Percentiles rank a stretch among this genome's conserved stretches.
Evolutionary conservation across 306 rosid species (phyloP).

Genomic region (Vigna mungo): DNA sequence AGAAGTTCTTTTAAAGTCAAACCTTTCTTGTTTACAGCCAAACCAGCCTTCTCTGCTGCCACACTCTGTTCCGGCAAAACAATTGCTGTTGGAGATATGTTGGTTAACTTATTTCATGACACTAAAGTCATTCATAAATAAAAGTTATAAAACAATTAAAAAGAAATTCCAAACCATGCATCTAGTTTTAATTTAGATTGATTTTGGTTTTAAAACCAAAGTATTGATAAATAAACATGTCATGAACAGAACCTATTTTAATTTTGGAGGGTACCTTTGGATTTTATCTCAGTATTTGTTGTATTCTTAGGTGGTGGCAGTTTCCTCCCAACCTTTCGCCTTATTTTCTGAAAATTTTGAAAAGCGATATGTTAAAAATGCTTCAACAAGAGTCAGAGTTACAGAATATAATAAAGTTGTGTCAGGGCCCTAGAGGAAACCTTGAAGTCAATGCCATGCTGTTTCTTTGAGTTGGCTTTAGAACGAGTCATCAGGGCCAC

Average conservation of each 20-base stretch:
- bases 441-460: conserved; percentile 77
- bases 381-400: background rate
- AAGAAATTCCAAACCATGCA: background rate
- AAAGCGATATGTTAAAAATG: background rate
- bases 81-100: conserved; percentile 65
- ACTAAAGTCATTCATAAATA: conserved; percentile 12
- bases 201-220: background rate
- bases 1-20: conserved; percentile 94
- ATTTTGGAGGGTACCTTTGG: conserved; percentile 65
- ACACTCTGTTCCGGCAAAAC: conserved; percentile 91
- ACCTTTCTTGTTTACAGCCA: conserved; percentile 89
- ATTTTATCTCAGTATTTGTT: conserved; percentile 79
- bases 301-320: conserved; percentile 88
- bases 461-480: conserved; percentile 69
- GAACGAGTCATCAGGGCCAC: conserved; percentile 49
- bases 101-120: conserved; percentile 23
- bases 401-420: background rate
- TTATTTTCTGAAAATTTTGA: conserved; percentile 66
- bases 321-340: conserved; percentile 84
- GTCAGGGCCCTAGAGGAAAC: conserved; percentile 44
- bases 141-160: conserved; percentile 8
- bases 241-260: conserved; percentile 5
- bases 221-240: background rate
- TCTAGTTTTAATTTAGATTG: background rate
- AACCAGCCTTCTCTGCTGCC: conserved; percentile 83